Base-by-base conservation (phyloP, 1,284 basidiomycete genomes). In the Coniferiporia weirii region DNA sequence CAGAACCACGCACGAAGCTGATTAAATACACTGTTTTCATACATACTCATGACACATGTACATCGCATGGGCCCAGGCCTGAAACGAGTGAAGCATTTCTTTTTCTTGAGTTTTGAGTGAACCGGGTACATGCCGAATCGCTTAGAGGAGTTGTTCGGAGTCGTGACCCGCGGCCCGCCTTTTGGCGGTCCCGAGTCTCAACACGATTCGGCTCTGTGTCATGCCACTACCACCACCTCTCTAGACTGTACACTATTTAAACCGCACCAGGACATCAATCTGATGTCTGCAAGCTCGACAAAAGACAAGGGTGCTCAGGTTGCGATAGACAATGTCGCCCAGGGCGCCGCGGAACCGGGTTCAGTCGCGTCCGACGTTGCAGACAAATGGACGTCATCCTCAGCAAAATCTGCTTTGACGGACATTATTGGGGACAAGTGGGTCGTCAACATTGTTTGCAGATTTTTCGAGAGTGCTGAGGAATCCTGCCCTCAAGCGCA, bases 381-480 rank as follows among this genome's bases (percentile, higher is more conserved):
- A 36, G 46, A 46, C 19, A 9, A n/a, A 15, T 10, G n/a, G 17
- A 17, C 38, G 22, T 32, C 19, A 40, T 38, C 48, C 12, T 17
- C 56, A 50, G 32, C 53, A 60, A 55, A 50, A 40, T 52, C 53
- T 10, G 17, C 49, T 40, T 50, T 61, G 7, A 19, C 38, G 17
- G 63, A 66, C 45, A 67, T 80, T 51, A 64, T 78, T 22, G 75
- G 73, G 57, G 79, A 82, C 70, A 84, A 84, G 82, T 84, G 64
- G 67, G 80, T 74, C 43, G n/a, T 51, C 17, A 36, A 36, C 38
- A 47, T 7, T 22, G 27, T 32, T 45, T 49, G n/a, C 64, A 34
- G 47, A 50, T 51, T 13, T 58, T 20, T 19, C 8, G 47, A 58
- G 20, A n/a, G 49, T 27, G 61, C 52, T 59, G 19, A 52, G 57